Base-by-base conservation (phyloP, 1,284 basidiomycete species). In the Hymenochaete sp. region DNA sequence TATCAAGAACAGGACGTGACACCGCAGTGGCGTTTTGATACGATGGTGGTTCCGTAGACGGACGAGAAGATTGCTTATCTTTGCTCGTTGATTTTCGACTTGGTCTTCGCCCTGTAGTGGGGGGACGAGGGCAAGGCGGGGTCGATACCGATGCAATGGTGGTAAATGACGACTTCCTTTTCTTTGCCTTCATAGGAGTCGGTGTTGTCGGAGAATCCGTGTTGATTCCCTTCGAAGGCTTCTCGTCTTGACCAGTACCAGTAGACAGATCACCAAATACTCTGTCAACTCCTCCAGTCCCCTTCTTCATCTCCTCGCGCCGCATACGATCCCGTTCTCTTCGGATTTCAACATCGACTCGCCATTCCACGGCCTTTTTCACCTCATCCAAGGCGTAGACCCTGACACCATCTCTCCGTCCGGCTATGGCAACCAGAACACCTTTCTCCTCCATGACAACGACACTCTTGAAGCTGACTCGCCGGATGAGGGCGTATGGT, bases 391-490 rank as follows among this genome's bases (percentile, higher is more conserved):
- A 65, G 10, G 86, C 85, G 60, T 89, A 89, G 19, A 89, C 86
- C 32, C 85, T 72, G 31, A 89, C 85, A 2, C 86, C 85, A 53
- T 89, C 84, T 54, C 85, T 67, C 50, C 85, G 67, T 11, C 85
- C 85, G 10, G 86, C 86, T 52, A 89, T 87, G 13, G 86, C 85
- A 10, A 89, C 85, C 16, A 89, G 65, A 2, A 89, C 85, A 7
- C 84, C 85, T 26, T 86, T 77, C 55, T 89, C 83, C 55, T 89
- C 86, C 85, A 89, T 89, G 13, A 89, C 79, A 1, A 89, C 82
- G n/a, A 89, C 79, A 48, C 74, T 78, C 59, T 87, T 88, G 63
- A 89, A 89, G 33, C 73, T 71, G 35, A 87, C 83, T 43, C 85
- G 71, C 22, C 85, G 75, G 16, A 89, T 79, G 32, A 89, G 70